Conservation (phyloP, 495 filamentous ascomycete species). For the Podospora appendiculata region DNA sequence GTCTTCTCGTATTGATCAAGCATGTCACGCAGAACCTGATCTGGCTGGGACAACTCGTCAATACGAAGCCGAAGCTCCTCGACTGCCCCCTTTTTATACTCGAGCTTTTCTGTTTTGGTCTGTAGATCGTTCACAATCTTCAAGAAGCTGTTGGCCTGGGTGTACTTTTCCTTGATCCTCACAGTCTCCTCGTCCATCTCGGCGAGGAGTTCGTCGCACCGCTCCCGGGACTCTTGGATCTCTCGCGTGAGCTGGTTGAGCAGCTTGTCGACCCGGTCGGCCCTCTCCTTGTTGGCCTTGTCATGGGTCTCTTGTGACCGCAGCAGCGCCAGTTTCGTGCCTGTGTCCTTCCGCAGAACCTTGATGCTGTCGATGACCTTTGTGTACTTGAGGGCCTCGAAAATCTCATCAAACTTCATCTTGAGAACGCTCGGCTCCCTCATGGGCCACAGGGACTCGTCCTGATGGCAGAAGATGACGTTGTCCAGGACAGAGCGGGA, state of each 20-base stretch:
- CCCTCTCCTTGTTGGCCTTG: constrained; percentile 81
- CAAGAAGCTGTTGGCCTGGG: constrained; percentile 38
- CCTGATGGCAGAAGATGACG: constrained; percentile 98
- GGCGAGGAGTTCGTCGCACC: constrained; percentile 49
- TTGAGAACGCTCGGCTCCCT: constrained; percentile 79
- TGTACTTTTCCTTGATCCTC: constrained; percentile 34
- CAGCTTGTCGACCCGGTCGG: constrained; percentile 59
- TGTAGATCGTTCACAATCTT: constrained; percentile 59
- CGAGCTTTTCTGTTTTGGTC: constrained; percentile 49
- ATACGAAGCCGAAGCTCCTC: constrained; percentile 62
- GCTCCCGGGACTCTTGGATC: constrained; percentile 56
- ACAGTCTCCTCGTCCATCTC: constrained; percentile 32
- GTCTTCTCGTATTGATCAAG: constrained; percentile 77
- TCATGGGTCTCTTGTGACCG: constrained; percentile 67
- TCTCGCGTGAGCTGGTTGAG: constrained; percentile 59
- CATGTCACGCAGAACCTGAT: constrained; percentile 67
- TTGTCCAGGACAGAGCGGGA: constrained; percentile 82
- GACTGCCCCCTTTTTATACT: constrained; percentile 49
- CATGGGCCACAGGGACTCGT: constrained; percentile 97
- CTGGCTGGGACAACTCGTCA: constrained; percentile 66
- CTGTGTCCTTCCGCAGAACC: constrained; percentile 70
- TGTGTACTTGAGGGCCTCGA: constrained; percentile 92
- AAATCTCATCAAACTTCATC: constrained; percentile 94
- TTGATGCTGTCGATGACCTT: constrained; percentile 96
- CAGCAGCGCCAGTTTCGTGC: constrained; percentile 59